A percentile compares a stretch with the other conserved stretches of the same genome.
Conservation (phyloP, 805 yeast genomes). For the Maudiozyma bulderi region DNA sequence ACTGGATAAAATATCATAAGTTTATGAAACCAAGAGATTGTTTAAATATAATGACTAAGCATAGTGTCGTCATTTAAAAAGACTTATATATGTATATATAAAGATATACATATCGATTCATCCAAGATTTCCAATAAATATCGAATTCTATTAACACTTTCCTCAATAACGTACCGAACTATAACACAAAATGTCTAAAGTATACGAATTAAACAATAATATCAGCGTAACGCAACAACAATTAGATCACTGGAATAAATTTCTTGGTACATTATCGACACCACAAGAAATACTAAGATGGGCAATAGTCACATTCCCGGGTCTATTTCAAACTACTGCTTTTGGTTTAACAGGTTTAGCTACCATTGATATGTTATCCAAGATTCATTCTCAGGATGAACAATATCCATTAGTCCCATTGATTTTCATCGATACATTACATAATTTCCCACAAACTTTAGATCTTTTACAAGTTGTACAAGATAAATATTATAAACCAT, state of each 20-base stretch:
- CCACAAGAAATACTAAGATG: conserved; percentile 74
- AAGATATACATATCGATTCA: too few relatives aligned
- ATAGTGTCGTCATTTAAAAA: too few relatives aligned
- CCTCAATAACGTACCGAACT: too few relatives aligned
- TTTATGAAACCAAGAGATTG: too few relatives aligned
- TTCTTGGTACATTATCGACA: conserved; percentile 38
- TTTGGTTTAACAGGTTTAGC: conserved; percentile 90
- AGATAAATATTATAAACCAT: conserved; percentile 37
- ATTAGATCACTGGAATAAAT: conserved; percentile 54
- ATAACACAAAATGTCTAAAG: background rate
- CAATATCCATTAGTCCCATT: conserved; percentile 41
- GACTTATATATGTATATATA: too few relatives aligned
- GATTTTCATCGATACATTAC: conserved; percentile 80
- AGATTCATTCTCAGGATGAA: conserved; percentile 28
- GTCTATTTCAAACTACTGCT: conserved; percentile 84
- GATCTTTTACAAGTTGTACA: conserved; percentile 56
- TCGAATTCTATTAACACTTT: too few relatives aligned
- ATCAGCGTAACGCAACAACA: conserved; percentile 41
- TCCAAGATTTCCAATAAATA: too few relatives aligned
- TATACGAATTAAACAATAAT: conserved; percentile 23
- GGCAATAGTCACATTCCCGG: conserved; percentile 77
- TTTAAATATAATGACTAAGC: too few relatives aligned
- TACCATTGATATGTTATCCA: conserved; percentile 71
- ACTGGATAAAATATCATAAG: too few relatives aligned
- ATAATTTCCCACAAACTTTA: conserved; percentile 91